Evolutionary conservation across 305 asterid genomes (phyloP).

Genomic region (Fraxinus velutina): DNA sequence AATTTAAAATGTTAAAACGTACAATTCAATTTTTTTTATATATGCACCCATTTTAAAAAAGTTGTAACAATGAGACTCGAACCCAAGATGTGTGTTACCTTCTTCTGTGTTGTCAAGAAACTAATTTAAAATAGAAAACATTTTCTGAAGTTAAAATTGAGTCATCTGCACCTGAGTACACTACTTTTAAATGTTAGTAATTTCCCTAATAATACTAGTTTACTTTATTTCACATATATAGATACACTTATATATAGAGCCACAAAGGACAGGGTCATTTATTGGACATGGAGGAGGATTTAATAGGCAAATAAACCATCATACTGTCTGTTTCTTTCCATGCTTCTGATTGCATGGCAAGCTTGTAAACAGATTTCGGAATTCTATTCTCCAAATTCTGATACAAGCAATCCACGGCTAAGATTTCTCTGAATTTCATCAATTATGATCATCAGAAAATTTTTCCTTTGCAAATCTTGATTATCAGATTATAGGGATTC

Average conservation of each 20-base stretch:
- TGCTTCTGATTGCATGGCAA: constrained; percentile 29
- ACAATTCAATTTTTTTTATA: not conserved
- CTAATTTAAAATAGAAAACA: not conserved
- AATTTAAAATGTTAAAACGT: not conserved
- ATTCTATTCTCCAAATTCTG: constrained; percentile 18
- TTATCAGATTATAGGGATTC: constrained; percentile 23
- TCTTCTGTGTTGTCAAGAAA: not conserved
- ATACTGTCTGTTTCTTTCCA: constrained; percentile 27
- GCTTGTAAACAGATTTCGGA: constrained; percentile 20
- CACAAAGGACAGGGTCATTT: constrained; percentile 31
- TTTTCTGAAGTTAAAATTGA: not conserved
- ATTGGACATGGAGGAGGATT: constrained; percentile 12
- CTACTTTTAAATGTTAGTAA: constrained; percentile 30
- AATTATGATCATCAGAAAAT: constrained; percentile 30
- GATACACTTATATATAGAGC: constrained; percentile 26
- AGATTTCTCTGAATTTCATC: constrained; percentile 33
- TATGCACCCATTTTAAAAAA: no score
- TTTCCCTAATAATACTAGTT: constrained; percentile 20
- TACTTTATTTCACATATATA: constrained; percentile 28
- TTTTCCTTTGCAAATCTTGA: constrained; percentile 10
- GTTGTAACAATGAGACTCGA: not conserved
- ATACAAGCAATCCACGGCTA: constrained; percentile 34
- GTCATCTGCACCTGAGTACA: constrained; percentile 6
- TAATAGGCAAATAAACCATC: constrained; percentile 11
- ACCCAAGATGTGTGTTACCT: not conserved